These are phyloP conservation scores for Prunus kanzakura DNA, from an alignment of 306 rosid genomes.

Conservation along the genomic window DNA sequence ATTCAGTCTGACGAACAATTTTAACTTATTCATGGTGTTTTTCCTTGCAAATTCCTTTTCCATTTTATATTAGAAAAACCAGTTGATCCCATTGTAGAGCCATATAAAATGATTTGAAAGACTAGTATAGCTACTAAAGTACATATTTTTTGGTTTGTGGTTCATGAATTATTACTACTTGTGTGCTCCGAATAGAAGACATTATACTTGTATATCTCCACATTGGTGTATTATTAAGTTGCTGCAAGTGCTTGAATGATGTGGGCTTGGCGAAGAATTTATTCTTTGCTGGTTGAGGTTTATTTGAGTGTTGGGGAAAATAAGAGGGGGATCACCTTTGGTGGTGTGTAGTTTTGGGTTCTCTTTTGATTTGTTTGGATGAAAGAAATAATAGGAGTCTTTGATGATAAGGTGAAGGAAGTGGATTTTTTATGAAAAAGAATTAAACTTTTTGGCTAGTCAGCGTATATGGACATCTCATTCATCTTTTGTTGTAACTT, in stretches of 20 bases:
- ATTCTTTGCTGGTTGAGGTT: background rate
- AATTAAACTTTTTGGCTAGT: background rate
- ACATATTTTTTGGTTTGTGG: too few species aligned
- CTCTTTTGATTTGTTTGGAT: background rate
- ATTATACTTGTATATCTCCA: too few species aligned
- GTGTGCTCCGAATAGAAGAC: too few species aligned
- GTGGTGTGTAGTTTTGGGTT: background rate
- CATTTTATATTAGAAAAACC: too few species aligned
- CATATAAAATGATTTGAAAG: too few species aligned
- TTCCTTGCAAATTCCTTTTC: too few species aligned
- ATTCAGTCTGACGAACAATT: too few species aligned
- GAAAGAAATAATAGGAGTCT: background rate
- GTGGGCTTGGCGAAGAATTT: background rate
- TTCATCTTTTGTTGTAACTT: background rate
- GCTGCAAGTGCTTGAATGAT: background rate
- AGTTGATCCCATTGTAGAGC: too few species aligned
- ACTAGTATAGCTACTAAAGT: too few species aligned
- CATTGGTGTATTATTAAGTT: too few species aligned
- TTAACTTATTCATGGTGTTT: too few species aligned
- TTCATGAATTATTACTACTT: too few species aligned
- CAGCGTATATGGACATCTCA: background rate
- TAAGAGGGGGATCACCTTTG: background rate
- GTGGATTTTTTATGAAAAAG: background rate
- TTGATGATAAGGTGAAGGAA: background rate
- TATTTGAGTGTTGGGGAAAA: background rate